phyloP scores from a whole-genome alignment of 2,329 filamentous ascomycete genomes.

The Aurifilum marmelostoma region DNA sequence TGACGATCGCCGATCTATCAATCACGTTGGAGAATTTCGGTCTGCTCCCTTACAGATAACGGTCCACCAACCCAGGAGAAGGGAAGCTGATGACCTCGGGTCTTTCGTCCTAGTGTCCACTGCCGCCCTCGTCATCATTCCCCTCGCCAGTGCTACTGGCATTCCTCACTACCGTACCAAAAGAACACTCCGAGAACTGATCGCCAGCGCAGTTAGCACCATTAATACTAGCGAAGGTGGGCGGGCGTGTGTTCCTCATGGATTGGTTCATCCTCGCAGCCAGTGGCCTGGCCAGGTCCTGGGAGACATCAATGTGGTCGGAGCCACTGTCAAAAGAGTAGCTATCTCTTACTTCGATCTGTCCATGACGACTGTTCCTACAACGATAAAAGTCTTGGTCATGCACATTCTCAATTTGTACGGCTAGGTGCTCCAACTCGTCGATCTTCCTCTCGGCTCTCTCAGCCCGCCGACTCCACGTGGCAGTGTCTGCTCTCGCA shows the following conservation, averaged over 20 bases:
- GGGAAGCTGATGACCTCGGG: slow-evolving; percentile 15
- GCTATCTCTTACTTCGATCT: not conserved
- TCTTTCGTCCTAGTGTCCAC: slow-evolving; percentile 14
- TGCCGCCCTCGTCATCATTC: not conserved
- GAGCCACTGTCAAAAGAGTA: slow-evolving; percentile 25
- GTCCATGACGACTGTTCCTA: not conserved
- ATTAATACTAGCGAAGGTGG: not conserved
- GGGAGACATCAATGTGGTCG: slow-evolving; percentile 18
- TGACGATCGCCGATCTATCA: not conserved
- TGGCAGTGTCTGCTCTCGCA: slow-evolving; percentile 15
- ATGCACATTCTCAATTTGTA: slow-evolving; percentile 12
- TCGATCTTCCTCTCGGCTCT: slow-evolving; percentile 24
- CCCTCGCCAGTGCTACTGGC: not conserved
- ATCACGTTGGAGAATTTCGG: not conserved
- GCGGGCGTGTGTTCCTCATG: slow-evolving; percentile 13
- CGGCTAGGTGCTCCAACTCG: slow-evolving; percentile 11
- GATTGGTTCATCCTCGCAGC: slow-evolving; percentile 26
- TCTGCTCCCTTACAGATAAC: slow-evolving; percentile 2
- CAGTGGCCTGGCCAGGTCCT: slow-evolving; percentile 10
- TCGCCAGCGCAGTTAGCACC: slow-evolving; percentile 13
- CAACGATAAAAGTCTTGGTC: not conserved
- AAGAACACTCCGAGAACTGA: slow-evolving; percentile 26
- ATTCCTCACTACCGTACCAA: slow-evolving; percentile 26
- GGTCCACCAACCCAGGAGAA: slow-evolving; percentile 7
- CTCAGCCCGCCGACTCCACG: slow-evolving; percentile 27